phyloP scores from a whole-genome alignment of 2,329 filamentous ascomycete genomes.

The Clonostachys rosea region DNA sequence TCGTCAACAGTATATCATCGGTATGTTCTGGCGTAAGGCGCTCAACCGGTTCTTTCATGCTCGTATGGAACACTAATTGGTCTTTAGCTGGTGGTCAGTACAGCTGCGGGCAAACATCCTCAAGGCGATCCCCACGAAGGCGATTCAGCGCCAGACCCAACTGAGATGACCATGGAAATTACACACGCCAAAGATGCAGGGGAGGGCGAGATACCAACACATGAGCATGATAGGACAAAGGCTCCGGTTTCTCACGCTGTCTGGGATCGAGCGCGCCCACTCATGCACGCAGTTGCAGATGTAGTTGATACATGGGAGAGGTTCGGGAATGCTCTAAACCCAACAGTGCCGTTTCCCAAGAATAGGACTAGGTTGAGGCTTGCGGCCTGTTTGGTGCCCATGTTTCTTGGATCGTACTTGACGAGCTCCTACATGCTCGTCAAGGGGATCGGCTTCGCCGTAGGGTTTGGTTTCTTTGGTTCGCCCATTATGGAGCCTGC shows the following conservation, averaged over 20 bases:
- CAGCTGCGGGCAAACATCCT: conserved; percentile 73
- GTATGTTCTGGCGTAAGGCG: conserved; percentile 24
- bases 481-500: conserved; percentile 65
- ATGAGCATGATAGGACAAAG: conserved; percentile 66
- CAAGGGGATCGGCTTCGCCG: conserved; percentile 61
- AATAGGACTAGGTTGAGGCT: conserved; percentile 49
- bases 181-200: conserved; percentile 34
- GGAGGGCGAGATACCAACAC: conserved; percentile 36
- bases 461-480: conserved; percentile 77
- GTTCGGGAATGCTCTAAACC: conserved; percentile 52
- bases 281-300: conserved; percentile 56
- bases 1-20: conserved; percentile 63
- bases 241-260: conserved; percentile 72
- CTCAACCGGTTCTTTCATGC: neutral
- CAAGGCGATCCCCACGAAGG: conserved; percentile 55
- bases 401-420: conserved; percentile 47
- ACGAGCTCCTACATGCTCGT: conserved; percentile 54
- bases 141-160: conserved; percentile 46
- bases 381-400: conserved; percentile 43
- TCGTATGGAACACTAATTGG: neutral
- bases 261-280: conserved; percentile 69
- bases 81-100: conserved; percentile 62
- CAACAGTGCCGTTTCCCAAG: conserved; percentile 56
- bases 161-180: conserved; percentile 26
- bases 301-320: conserved; percentile 45